phyloP scores from a whole-genome alignment of 768 basidiomycete species.

The Amanita exitialis region DNA sequence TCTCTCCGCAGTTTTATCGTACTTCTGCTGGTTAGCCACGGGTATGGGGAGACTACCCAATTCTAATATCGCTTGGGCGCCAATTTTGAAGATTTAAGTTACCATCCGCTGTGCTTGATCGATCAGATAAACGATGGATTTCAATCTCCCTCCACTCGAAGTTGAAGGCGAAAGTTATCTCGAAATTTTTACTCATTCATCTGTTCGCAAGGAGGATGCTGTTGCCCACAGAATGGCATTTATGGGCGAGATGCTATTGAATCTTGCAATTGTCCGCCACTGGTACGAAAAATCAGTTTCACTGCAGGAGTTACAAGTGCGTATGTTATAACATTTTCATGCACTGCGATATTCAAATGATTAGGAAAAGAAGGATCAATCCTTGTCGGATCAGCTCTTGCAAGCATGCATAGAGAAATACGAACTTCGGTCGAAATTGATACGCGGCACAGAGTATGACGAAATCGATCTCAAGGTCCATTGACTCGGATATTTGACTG shows the following conservation, averaged over 20 bases:
- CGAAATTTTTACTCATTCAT: neutral
- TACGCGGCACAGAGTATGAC: neutral
- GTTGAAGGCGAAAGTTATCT: neutral
- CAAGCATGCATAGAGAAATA: conserved; percentile 1
- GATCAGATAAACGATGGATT: neutral
- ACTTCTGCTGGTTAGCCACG: neutral
- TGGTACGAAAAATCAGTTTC: conserved; percentile 8
- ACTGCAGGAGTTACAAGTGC: neutral
- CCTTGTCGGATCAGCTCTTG: neutral
- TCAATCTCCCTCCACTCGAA: neutral
- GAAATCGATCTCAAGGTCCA: neutral
- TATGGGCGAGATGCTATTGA: neutral
- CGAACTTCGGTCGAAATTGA: neutral
- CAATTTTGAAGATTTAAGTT: neutral
- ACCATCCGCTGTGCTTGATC: too few relatives aligned
- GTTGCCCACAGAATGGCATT: neutral
- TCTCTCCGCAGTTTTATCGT: neutral
- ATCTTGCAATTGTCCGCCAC: conserved; percentile 21
- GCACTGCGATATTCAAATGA: neutral
- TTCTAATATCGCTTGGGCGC: neutral
- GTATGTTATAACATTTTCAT: too few relatives aligned
- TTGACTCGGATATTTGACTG: neutral
- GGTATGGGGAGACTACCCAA: neutral
- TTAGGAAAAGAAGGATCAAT: neutral
- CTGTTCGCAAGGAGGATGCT: neutral